phyloP scores from a whole-genome alignment of 805 yeast species.

The Teunomyces panamensis region DNA sequence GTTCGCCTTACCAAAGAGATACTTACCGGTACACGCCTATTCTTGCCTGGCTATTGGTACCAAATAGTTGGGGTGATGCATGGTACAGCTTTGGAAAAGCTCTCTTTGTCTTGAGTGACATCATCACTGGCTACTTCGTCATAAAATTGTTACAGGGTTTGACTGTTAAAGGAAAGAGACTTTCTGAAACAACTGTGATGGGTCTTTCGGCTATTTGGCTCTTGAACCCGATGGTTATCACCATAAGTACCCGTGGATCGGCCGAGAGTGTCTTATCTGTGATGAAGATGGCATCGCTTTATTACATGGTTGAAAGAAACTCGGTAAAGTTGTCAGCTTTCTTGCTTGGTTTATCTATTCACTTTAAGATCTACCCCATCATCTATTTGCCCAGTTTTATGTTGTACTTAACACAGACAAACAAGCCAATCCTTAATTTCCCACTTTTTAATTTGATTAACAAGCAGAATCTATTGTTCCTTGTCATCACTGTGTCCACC shows the following conservation, averaged over 20 bases:
- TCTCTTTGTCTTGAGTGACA: slow-evolving; percentile 72
- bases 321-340: slow-evolving; percentile 34
- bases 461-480: slow-evolving; percentile 22
- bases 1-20: slow-evolving; percentile 77
- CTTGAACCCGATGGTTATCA: slow-evolving; percentile 90
- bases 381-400: slow-evolving; percentile 78
- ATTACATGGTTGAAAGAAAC: slow-evolving; percentile 35
- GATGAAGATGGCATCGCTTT: slow-evolving; percentile 59
- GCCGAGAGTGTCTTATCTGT: slow-evolving; percentile 88
- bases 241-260: slow-evolving; percentile 90
- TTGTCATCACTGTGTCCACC: slow-evolving; percentile 37
- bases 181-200: slow-evolving; percentile 25
- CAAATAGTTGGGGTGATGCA: slow-evolving; percentile 48
- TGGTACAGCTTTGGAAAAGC: slow-evolving; percentile 71
- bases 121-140: slow-evolving; percentile 70
- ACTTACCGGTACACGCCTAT: slow-evolving; percentile 94
- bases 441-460: slow-evolving; percentile 43
- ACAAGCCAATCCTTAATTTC: slow-evolving; percentile 17
- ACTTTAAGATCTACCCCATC: slow-evolving; percentile 88
- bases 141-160: slow-evolving; percentile 36
- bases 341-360: slow-evolving; percentile 74
- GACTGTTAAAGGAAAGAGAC: slow-evolving; percentile 16
- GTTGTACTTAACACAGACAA: slow-evolving; percentile 34
- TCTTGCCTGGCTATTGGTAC: slow-evolving; percentile 76
- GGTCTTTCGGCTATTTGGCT: slow-evolving; percentile 70